These are phyloP conservation scores for Coemansia sp. DNA, from an alignment of 192 early-diverging fungal species.

Conservation along the genomic window DNA sequence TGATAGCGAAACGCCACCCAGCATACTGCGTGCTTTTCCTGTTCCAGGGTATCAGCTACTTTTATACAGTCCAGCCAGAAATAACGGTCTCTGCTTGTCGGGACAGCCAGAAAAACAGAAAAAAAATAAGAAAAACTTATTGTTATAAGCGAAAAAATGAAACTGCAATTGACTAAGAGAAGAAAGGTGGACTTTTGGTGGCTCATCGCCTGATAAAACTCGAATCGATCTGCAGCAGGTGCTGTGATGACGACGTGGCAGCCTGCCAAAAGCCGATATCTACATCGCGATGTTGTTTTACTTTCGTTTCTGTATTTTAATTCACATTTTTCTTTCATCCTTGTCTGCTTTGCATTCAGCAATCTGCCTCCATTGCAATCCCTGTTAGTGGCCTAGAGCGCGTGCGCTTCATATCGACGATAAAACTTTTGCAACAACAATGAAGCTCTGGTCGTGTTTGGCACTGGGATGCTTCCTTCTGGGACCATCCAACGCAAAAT, in stretches of 20 bases:
- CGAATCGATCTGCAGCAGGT: too few relatives aligned
- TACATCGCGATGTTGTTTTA: background rate
- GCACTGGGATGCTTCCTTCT: conserved; percentile 4
- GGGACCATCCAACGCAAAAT: conserved; percentile 51
- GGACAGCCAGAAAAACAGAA: background rate
- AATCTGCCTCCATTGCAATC: background rate
- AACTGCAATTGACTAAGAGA: too few relatives aligned
- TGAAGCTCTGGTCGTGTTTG: conserved; percentile 19
- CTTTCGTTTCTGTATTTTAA: background rate
- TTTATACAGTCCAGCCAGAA: too few relatives aligned
- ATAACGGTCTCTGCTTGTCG: background rate
- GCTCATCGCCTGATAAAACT: background rate
- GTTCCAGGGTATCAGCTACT: background rate
- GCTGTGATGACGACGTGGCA: conserved; percentile 1
- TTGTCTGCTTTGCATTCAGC: background rate
- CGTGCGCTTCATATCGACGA: too few relatives aligned
- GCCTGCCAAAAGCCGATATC: background rate
- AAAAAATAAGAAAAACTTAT: background rate
- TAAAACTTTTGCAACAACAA: background rate
- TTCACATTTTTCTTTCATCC: background rate
- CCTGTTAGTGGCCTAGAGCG: background rate
- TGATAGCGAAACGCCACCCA: conserved; percentile 14
- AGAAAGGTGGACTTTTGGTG: too few relatives aligned
- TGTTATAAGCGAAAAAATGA: background rate
- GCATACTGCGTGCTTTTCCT: conserved; percentile 5